A percentile compares a stretch with the other conserved stretches of the same genome.
Evolutionary conservation across 208 protist genomes (phyloP).

Genomic region (Endotrypanum monterogeii): DNA sequence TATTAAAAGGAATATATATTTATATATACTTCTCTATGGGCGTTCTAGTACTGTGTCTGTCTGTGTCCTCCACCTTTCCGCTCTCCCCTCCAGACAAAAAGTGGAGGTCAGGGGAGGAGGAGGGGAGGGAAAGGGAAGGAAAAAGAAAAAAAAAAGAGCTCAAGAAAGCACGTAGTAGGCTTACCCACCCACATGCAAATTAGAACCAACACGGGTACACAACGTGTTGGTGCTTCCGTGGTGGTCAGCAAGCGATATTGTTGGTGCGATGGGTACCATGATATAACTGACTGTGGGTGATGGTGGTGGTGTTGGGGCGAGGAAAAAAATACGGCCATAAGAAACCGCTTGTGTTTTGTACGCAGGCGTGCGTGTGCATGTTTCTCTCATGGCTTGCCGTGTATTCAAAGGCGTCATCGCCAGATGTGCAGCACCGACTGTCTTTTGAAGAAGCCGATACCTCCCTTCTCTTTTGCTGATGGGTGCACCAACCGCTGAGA

Average conservation of each 20-base stretch:
- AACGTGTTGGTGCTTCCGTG: background rate
- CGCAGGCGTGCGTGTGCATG: background rate
- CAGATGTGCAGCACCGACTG: background rate
- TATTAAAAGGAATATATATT: too few species aligned
- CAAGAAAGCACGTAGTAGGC: too few species aligned
- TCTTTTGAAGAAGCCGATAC: background rate
- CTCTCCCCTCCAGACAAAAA: too few species aligned
- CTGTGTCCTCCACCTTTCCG: too few species aligned
- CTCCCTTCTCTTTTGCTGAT: constrained; percentile 1
- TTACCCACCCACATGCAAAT: background rate
- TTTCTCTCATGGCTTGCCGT: background rate
- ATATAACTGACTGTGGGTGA: background rate
- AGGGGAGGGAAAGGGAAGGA: too few species aligned
- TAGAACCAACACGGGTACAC: background rate
- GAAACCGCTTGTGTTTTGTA: too few species aligned
- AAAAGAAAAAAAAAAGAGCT: background rate
- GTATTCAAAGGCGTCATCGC: background rate
- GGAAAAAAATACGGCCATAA: background rate
- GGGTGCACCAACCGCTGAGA: too few species aligned
- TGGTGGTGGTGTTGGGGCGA: too few species aligned
- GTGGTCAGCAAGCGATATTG: background rate
- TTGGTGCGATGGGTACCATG: background rate
- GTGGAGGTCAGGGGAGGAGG: too few species aligned
- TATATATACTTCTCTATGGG: too few species aligned
- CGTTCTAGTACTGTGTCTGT: too few species aligned